A percentile compares a stretch with the other conserved stretches of the same genome.
Conservation (phyloP, 2,329 filamentous ascomycete genomes). For the Immersiporthe knoxdaviesiana region DNA sequence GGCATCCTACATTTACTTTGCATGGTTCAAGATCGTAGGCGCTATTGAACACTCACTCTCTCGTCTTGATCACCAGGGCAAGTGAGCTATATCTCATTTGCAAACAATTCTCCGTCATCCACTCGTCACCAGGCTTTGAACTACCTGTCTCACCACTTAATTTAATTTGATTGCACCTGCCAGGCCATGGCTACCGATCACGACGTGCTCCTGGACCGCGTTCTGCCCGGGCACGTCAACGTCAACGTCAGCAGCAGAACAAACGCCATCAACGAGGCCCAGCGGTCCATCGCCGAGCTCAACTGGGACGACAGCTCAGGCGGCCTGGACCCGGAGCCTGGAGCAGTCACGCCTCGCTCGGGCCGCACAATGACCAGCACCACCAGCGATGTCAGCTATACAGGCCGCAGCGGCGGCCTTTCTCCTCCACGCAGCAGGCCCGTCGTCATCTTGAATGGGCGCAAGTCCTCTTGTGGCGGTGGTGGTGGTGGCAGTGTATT, state of each 20-base stretch:
- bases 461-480: conserved; percentile 4
- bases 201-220: conserved; percentile 17
- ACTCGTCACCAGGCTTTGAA: background rate
- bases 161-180: background rate
- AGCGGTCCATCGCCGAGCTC: conserved; percentile 17
- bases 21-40: no score
- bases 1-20: no score
- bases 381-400: conserved; percentile 20
- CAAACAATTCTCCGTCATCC: no score
- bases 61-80: background rate
- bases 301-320: conserved; percentile 23
- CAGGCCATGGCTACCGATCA: conserved; percentile 23
- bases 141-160: background rate
- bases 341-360: conserved; percentile 12
- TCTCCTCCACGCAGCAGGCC: conserved; percentile 23
- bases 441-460: background rate
- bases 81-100: no score
- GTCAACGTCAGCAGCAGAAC: background rate
- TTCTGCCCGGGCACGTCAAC: conserved; percentile 16
- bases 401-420: conserved; percentile 18
- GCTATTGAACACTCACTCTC: no score
- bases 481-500: background rate
- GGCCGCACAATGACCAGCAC: conserved; percentile 12
- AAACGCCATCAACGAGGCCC: conserved; percentile 21
- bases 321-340: conserved; percentile 11